phyloP scores from a whole-genome alignment of 2,329 filamentous ascomycete genomes.

The Fusarium marasasianum region DNA sequence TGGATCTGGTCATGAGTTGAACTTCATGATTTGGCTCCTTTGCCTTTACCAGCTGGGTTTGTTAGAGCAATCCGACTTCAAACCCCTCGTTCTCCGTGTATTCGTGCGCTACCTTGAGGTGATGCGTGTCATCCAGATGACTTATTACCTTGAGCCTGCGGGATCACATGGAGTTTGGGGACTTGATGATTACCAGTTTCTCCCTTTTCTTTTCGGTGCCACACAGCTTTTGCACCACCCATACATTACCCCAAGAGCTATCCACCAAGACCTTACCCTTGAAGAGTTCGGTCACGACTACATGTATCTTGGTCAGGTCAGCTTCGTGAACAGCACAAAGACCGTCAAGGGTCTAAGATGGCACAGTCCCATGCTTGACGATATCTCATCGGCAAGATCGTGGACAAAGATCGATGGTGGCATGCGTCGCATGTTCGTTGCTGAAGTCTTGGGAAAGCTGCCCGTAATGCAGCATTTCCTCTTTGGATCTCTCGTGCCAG shows the following conservation, averaged over 20 bases:
- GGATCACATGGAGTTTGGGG: constrained; percentile 99
- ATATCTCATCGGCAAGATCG: constrained; percentile 88
- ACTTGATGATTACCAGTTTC: constrained; percentile 95
- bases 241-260: constrained; percentile 79
- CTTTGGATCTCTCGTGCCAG: constrained; percentile 86
- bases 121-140: constrained; percentile 88
- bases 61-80: constrained; percentile 73
- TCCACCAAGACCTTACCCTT: constrained; percentile 87
- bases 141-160: constrained; percentile 96
- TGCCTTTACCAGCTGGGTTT: constrained; percentile 84
- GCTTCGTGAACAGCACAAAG: constrained; percentile 96
- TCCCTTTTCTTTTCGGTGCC: constrained; percentile 94
- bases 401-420: constrained; percentile 95
- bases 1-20: constrained; percentile 95
- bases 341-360: constrained; percentile 93
- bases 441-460: constrained; percentile 90
- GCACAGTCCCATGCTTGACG: constrained; percentile 98
- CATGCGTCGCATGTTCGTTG: constrained; percentile 97
- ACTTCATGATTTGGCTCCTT: constrained; percentile 97
- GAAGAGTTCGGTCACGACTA: constrained; percentile 88
- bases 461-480: constrained; percentile 99
- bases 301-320: constrained; percentile 90
- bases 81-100: constrained; percentile 76
- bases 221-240: constrained; percentile 87
- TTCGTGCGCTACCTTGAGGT: constrained; percentile 85